phyloP scores from a whole-genome alignment of 345 rosid species.

The Fremontodendron californicum region DNA sequence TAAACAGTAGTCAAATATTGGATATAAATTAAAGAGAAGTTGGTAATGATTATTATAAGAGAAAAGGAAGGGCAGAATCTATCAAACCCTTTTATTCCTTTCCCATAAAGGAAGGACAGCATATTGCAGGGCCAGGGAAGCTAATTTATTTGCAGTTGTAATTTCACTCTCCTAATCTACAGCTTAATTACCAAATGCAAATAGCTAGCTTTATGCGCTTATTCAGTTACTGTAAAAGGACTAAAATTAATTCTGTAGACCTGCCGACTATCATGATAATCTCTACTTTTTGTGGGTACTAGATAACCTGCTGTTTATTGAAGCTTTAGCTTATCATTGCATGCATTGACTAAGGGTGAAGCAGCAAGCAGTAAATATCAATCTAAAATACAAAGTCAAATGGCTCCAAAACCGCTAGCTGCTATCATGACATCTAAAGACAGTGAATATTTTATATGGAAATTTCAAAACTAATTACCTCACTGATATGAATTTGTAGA shows the following conservation, averaged over 20 bases:
- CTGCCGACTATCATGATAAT: conserved; percentile 8
- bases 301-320: conserved; percentile 3
- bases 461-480: not conserved
- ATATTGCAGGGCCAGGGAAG: not conserved
- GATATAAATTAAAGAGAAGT: not conserved
- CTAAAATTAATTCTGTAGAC: not conserved
- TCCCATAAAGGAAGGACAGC: not conserved
- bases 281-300: conserved; percentile 10
- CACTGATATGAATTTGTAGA: not conserved
- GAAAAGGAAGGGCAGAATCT: not conserved
- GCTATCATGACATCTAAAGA: not conserved
- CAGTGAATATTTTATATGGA: not conserved
- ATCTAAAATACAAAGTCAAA: not conserved
- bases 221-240: not conserved
- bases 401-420: not conserved
- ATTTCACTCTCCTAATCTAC: not conserved
- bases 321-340: conserved; percentile 1
- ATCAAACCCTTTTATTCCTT: not conserved
- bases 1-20: too few species aligned
- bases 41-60: not conserved
- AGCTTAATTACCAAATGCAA: not conserved
- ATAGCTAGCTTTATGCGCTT: not conserved
- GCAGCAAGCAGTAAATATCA: not conserved
- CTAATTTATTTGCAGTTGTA: not conserved
- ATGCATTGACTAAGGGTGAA: not conserved